Percentiles rank a stretch among this genome's conserved stretches.
Evolutionary conservation across 164 flowering plant species (phyloP).

Genomic region (Macadamia tetraphylla): DNA sequence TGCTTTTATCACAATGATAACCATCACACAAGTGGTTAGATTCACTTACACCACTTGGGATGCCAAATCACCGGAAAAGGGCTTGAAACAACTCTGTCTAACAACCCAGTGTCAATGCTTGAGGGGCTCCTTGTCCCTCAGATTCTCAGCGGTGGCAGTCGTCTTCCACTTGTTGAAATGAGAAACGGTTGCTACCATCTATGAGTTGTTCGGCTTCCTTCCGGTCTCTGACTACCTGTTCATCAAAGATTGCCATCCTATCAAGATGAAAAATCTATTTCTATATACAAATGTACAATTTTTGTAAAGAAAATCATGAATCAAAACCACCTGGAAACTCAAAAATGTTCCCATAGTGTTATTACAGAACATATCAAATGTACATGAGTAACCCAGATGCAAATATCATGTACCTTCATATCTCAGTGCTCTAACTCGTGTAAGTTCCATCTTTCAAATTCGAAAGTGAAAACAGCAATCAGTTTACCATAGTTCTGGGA

Average conservation of each 20-base stretch:
- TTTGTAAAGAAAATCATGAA: neutral
- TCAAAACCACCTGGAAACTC: neutral
- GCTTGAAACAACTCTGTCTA: neutral
- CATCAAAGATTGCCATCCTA: neutral
- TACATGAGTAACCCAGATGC: neutral
- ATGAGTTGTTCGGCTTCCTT: slow-evolving; percentile 38
- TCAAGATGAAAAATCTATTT: neutral
- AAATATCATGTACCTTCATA: too few species aligned
- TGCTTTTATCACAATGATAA: too few species aligned
- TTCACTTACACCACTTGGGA: slow-evolving; percentile 24
- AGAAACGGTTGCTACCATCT: slow-evolving; percentile 14
- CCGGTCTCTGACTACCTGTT: slow-evolving; percentile 41
- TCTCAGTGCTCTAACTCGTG: too few species aligned
- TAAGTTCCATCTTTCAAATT: too few species aligned
- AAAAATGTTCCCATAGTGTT: neutral
- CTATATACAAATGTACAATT: neutral
- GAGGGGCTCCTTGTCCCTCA: neutral
- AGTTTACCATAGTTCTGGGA: too few species aligned
- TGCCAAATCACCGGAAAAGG: slow-evolving; percentile 14
- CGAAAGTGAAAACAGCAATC: too few species aligned
- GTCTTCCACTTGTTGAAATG: slow-evolving; percentile 6
- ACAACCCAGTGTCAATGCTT: neutral
- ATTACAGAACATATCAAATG: neutral
- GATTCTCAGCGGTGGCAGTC: slow-evolving; percentile 2
- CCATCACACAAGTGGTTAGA: slow-evolving; percentile 22